Conservation (phyloP, 2,329 filamentous ascomycete species). For the Cercospora brassicicola region DNA sequence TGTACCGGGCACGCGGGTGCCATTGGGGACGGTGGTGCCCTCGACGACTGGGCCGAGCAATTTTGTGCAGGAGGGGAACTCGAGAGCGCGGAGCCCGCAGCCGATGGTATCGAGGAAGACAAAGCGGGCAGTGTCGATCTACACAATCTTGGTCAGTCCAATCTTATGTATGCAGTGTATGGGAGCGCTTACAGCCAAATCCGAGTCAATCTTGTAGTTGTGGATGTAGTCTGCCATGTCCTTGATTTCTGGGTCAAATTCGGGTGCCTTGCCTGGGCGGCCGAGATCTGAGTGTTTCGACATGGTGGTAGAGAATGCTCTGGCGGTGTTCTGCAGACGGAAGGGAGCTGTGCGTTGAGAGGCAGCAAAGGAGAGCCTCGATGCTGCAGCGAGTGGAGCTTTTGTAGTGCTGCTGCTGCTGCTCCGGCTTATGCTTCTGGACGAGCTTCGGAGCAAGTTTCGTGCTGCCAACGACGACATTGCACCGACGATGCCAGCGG, state of each 20-base stretch:
- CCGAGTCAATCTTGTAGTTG: conserved; percentile 85
- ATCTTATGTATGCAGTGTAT: not conserved
- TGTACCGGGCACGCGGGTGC: conserved; percentile 86
- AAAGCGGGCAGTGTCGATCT: conserved; percentile 95
- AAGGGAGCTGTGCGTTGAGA: not conserved
- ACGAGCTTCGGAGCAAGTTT: conserved; percentile 36
- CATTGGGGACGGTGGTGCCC: conserved; percentile 88
- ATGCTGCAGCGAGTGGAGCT: conserved; percentile 33
- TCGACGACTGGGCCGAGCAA: conserved; percentile 88
- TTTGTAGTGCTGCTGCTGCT: conserved; percentile 18
- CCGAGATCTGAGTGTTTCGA: conserved; percentile 34
- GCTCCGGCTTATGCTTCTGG: conserved; percentile 34
- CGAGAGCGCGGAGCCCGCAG: conserved; percentile 91
- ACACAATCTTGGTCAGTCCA: conserved; percentile 20
- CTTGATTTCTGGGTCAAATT: conserved; percentile 86
- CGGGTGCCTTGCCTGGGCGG: conserved; percentile 33
- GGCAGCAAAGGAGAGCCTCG: conserved; percentile 1
- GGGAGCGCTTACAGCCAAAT: conserved; percentile 72
- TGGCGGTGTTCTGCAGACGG: conserved; percentile 23
- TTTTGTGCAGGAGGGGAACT: conserved; percentile 94
- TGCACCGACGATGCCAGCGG: conserved; percentile 12
- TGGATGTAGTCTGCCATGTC: conserved; percentile 96
- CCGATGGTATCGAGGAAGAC: conserved; percentile 96
- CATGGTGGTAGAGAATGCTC: conserved; percentile 39
- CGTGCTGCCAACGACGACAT: conserved; percentile 45